phyloP scores from a whole-genome alignment of 2,329 filamentous ascomycete species.

The Fusarium sp. region DNA sequence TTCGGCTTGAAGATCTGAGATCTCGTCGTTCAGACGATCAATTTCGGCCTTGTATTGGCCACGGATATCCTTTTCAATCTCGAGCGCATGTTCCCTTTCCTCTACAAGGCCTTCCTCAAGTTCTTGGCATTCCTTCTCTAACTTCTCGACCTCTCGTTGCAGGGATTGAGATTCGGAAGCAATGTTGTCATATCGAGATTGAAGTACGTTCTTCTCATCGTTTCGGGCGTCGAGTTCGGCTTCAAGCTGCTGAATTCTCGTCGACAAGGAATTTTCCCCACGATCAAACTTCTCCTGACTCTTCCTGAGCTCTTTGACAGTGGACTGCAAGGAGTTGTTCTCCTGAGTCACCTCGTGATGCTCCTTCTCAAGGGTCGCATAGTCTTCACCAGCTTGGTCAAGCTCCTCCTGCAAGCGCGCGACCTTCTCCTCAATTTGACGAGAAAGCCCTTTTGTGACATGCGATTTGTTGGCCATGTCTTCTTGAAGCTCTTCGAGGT shows the following conservation, averaged over 20 bases:
- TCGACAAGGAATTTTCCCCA: constrained; percentile 53
- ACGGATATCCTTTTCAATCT: constrained; percentile 69
- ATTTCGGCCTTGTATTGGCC: constrained; percentile 59
- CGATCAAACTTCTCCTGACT: constrained; percentile 48
- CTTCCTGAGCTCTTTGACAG: constrained; percentile 56
- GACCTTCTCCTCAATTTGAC: constrained; percentile 79
- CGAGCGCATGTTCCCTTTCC: constrained; percentile 67
- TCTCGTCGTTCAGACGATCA: constrained; percentile 66
- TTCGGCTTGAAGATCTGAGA: constrained; percentile 71
- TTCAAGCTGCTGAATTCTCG: constrained; percentile 66
- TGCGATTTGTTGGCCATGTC: constrained; percentile 84
- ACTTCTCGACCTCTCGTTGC: constrained; percentile 69
- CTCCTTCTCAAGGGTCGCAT: constrained; percentile 64
- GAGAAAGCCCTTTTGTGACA: constrained; percentile 77
- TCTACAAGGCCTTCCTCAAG: constrained; percentile 61
- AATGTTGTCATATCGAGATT: constrained; percentile 74
- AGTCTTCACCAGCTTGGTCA: constrained; percentile 62
- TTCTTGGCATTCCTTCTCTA: constrained; percentile 60
- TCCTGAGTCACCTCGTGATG: constrained; percentile 59
- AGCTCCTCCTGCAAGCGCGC: constrained; percentile 74
- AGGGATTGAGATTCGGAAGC: constrained; percentile 73
- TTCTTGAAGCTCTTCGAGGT: constrained; percentile 75
- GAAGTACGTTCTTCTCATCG: constrained; percentile 76
- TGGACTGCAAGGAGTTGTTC: constrained; percentile 57
- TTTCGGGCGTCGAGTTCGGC: constrained; percentile 68